Base-by-base conservation (phyloP, 2,329 filamentous ascomycete genomes). In the Xylaria multiplex region DNA sequence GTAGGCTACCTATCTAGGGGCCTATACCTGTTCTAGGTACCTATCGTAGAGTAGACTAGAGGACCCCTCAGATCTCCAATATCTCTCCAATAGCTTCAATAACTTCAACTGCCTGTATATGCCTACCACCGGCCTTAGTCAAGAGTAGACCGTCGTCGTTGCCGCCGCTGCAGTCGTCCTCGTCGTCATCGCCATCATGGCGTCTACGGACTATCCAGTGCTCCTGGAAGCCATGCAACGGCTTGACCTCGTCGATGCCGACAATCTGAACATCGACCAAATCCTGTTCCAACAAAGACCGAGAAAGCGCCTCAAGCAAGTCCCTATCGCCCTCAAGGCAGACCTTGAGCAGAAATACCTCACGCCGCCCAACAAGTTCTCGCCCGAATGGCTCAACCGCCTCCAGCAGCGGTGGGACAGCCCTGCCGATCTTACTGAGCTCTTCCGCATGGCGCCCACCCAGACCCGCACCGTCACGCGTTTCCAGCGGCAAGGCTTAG, bases 401-500 rank as follows among this genome's bases (percentile, higher is more conserved):
- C 81, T 98, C 49, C 96, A 99, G 80, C 93, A 95, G 84, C 83
- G 86, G 74, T 99, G 95, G 96, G 92, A 97, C 69, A 85, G 89
- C 63, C 88, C 92, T 3, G 86, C 89, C 43, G 91, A 97, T 74
- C 91, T 94, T 76, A 87, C 89, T n/a, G 89, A 93, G 63, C 86
- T 98, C 19, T 97, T 97, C 79, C 88, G 90, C 69, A 86, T 98
- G 61, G 93, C 93, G 1, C 92, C 93, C 3, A 96, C 95, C 0
- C 96, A 98, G 80, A 95, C 93, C 16, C 89, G 96, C 64, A 98
- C 94, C n/a, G 90, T 97, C 71, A 97, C 93, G 32, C 90, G 96
- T 35, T 99, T 99, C 78, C 91, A 90, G 50, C 87, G 96, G 62
- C 93, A 97, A 79, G 96, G 96, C 6, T 85, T 98, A 14, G 93